Conservation (phyloP, 2,329 filamentous ascomycete genomes). For the Calonectria crousiana region DNA sequence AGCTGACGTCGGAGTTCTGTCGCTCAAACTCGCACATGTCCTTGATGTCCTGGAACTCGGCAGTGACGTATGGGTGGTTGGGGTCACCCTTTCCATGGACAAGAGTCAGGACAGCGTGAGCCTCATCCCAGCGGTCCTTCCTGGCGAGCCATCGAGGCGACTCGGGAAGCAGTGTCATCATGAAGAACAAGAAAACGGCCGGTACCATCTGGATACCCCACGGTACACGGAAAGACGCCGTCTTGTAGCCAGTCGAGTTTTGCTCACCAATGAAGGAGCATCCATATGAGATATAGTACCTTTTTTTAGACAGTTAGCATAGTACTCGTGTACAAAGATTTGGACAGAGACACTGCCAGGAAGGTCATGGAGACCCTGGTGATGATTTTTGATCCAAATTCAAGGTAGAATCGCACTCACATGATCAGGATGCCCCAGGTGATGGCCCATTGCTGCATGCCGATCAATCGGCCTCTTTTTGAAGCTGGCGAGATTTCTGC, state of each 20-base stretch:
- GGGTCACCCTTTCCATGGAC: slow-evolving; percentile 76
- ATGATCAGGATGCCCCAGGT: slow-evolving; percentile 67
- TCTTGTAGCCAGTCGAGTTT: slow-evolving; percentile 50
- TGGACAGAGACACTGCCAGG: neutral
- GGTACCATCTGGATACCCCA: slow-evolving; percentile 76
- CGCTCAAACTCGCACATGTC: slow-evolving; percentile 81
- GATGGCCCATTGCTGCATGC: slow-evolving; percentile 78
- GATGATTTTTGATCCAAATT: too few relatives aligned
- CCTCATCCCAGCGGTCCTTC: slow-evolving; percentile 71
- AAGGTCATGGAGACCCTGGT: slow-evolving; percentile 29
- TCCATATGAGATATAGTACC: slow-evolving; percentile 77
- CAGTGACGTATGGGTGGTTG: slow-evolving; percentile 72
- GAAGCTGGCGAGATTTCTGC: slow-evolving; percentile 69
- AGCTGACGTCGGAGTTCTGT: slow-evolving; percentile 75
- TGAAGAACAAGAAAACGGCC: slow-evolving; percentile 68
- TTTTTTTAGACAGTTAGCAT: slow-evolving; percentile 58
- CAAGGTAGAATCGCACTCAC: neutral
- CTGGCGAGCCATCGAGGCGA: slow-evolving; percentile 74
- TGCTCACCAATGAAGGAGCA: slow-evolving; percentile 67
- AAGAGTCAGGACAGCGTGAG: slow-evolving; percentile 63
- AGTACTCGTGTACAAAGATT: neutral
- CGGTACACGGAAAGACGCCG: slow-evolving; percentile 71
- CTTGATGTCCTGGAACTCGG: slow-evolving; percentile 80
- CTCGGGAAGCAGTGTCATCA: slow-evolving; percentile 71
- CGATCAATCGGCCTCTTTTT: slow-evolving; percentile 71